phyloP scores from a whole-genome alignment of 352 stramenopile species.

The Phytophthora megakarya region DNA sequence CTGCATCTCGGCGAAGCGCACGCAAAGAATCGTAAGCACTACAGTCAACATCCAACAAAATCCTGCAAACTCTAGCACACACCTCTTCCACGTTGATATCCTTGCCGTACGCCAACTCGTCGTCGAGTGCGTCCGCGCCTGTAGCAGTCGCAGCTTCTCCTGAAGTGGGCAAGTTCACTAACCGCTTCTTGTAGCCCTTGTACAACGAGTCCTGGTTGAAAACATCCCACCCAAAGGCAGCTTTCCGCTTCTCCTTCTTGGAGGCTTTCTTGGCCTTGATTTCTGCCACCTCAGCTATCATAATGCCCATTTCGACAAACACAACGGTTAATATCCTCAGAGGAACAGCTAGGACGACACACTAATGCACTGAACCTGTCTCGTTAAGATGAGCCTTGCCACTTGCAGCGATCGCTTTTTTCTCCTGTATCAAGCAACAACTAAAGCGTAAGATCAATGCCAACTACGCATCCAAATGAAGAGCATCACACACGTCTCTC shows the following conservation, averaged over 20 bases:
- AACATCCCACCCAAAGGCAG: conserved; percentile 84
- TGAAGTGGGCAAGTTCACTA: conserved; percentile 60
- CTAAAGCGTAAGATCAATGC: background rate
- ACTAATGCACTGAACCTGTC: conserved; percentile 41
- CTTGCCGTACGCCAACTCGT: conserved; percentile 74
- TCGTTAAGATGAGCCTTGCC: conserved; percentile 68
- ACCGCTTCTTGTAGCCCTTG: conserved; percentile 86
- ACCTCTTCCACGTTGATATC: conserved; percentile 58
- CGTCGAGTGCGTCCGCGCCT: conserved; percentile 37
- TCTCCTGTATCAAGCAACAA: conserved; percentile 41
- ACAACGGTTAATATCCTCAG: background rate
- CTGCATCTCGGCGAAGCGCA: conserved; percentile 25
- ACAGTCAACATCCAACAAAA: background rate
- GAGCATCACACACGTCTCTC: conserved; percentile 41
- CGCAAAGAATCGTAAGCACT: background rate
- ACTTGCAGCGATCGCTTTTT: conserved; percentile 47
- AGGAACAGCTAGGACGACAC: background rate
- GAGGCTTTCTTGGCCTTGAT: conserved; percentile 63
- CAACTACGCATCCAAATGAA: background rate
- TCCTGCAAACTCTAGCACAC: background rate
- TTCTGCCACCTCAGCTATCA: conserved; percentile 62
- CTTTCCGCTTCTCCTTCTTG: conserved; percentile 83
- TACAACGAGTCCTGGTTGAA: conserved; percentile 88
- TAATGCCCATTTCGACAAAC: too few species aligned
- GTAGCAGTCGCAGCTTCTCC: conserved; percentile 6